These are phyloP conservation scores for Nicotiana paniculata DNA, from an alignment of 257 asterid genomes.

Conservation along the genomic window DNA sequence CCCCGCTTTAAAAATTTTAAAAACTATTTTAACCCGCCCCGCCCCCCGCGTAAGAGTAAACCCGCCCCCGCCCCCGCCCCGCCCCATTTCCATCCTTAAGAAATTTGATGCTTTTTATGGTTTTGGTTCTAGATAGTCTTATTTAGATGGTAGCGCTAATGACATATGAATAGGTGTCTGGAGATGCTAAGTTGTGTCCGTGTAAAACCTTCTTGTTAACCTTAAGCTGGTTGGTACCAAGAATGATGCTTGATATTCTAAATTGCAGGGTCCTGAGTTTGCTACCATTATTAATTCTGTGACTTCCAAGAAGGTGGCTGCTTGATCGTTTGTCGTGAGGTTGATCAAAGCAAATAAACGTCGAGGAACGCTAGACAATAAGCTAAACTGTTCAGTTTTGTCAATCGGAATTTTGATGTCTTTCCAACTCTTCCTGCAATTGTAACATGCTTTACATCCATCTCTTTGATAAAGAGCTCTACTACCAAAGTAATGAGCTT, in stretches of 20 bases:
- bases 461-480: neutral
- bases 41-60: too few relatives aligned
- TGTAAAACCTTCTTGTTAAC: neutral
- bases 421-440: slow-evolving; percentile 1
- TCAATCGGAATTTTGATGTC: slow-evolving; percentile 13
- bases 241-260: slow-evolving; percentile 11
- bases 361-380: slow-evolving; percentile 3
- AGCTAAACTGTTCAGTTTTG: neutral
- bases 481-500: neutral
- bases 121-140: neutral
- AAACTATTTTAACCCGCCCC: too few relatives aligned
- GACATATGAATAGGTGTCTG: neutral
- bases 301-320: slow-evolving; percentile 85
- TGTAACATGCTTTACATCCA: neutral
- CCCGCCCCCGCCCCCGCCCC: too few relatives aligned
- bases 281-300: slow-evolving; percentile 89
- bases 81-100: too few relatives aligned
- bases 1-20: too few relatives aligned
- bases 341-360: slow-evolving; percentile 11
- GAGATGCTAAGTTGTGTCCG: neutral
- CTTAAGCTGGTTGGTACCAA: neutral
- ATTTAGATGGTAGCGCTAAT: neutral
- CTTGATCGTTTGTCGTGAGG: slow-evolving; percentile 30
- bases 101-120: neutral
- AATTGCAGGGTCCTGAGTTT: slow-evolving; percentile 83